A percentile compares a stretch with the other conserved stretches of the same genome.
Conservation (phyloP, 2,329 filamentous ascomycete species). For the Clonostachys solani region DNA sequence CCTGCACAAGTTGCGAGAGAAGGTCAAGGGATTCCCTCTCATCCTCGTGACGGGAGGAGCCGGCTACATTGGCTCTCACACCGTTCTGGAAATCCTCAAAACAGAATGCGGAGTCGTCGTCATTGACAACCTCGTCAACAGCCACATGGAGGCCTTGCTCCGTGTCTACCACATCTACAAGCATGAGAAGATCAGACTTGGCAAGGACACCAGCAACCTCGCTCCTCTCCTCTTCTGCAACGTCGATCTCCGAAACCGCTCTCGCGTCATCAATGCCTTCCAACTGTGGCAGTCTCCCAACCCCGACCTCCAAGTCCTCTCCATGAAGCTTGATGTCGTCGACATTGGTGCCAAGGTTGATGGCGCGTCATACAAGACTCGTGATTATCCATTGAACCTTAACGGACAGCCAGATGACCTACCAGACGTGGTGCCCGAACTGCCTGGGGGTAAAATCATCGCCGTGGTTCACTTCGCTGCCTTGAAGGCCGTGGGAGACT, state of each 20-base stretch:
- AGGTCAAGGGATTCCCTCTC: slow-evolving; percentile 3
- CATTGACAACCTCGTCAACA: slow-evolving; percentile 40
- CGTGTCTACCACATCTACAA: slow-evolving; percentile 7
- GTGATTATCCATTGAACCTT: too few relatives aligned
- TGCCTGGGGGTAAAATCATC: slow-evolving; percentile 31
- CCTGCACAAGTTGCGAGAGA: too few relatives aligned
- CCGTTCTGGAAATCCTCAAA: slow-evolving; percentile 47
- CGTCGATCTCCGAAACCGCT: slow-evolving; percentile 26
- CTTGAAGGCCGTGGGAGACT: slow-evolving; percentile 62
- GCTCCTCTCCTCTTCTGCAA: slow-evolving; percentile 27
- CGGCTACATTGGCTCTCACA: slow-evolving; percentile 53
- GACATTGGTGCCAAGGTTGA: too few relatives aligned
- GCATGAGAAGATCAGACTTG: too few relatives aligned
- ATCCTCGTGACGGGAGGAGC: slow-evolving; percentile 48
- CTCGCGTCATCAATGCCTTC: too few relatives aligned
- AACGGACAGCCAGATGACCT: too few relatives aligned
- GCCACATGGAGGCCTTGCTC: slow-evolving; percentile 22
- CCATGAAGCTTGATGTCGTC: slow-evolving; percentile 24
- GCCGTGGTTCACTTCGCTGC: slow-evolving; percentile 68
- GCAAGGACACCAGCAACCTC: slow-evolving; percentile 8
- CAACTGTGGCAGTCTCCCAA: too few relatives aligned
- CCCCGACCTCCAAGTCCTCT: slow-evolving; percentile 3
- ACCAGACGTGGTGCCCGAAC: slow-evolving; percentile 6
- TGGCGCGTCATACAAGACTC: slow-evolving; percentile 20
- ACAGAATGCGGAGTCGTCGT: slow-evolving; percentile 48